Conservation (phyloP, 75 land plant species). For the Azolla pinnata region DNA sequence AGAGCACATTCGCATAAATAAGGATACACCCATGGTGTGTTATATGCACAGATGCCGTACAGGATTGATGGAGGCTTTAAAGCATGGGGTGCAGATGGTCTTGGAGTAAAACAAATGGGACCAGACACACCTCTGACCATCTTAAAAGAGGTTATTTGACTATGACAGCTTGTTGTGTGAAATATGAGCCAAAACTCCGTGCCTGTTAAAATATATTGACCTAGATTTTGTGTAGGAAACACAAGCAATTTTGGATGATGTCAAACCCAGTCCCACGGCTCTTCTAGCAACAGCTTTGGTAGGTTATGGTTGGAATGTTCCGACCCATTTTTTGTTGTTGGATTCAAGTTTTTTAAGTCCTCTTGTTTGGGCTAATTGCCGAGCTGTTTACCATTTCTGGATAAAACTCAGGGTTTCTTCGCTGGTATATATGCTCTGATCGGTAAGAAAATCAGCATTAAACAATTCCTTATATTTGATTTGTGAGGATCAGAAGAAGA, state of each 20-base stretch:
- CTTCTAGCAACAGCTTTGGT: slow-evolving; percentile 55
- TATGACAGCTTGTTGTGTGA: no score
- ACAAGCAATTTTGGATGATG: slow-evolving; percentile 73
- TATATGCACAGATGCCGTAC: slow-evolving; percentile 67
- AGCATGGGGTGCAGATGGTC: slow-evolving; percentile 61
- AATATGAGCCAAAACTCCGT: no score
- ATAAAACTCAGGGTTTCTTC: slow-evolving; percentile 43
- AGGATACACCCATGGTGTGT: no score
- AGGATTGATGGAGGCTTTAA: slow-evolving; percentile 69
- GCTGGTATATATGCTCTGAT: slow-evolving; percentile 52
- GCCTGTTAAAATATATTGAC: no score
- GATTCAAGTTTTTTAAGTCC: no score
- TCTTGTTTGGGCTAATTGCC: no score
- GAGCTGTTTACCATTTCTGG: not conserved
- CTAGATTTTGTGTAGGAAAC: slow-evolving; percentile 91
- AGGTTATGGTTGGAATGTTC: no score
- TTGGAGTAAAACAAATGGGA: slow-evolving; percentile 58
- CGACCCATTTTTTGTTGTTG: no score
- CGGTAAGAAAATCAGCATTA: slow-evolving; percentile 33
- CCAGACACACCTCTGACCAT: slow-evolving; percentile 65
- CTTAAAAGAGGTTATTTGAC: slow-evolving; percentile 92
- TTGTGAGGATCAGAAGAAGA: not conserved
- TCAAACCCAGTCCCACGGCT: slow-evolving; percentile 51
- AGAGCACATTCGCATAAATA: no score
- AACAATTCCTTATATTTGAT: not conserved